Conservation (phyloP, 23 red algal genomes). For the Cyanidioschyzon merolae region DNA sequence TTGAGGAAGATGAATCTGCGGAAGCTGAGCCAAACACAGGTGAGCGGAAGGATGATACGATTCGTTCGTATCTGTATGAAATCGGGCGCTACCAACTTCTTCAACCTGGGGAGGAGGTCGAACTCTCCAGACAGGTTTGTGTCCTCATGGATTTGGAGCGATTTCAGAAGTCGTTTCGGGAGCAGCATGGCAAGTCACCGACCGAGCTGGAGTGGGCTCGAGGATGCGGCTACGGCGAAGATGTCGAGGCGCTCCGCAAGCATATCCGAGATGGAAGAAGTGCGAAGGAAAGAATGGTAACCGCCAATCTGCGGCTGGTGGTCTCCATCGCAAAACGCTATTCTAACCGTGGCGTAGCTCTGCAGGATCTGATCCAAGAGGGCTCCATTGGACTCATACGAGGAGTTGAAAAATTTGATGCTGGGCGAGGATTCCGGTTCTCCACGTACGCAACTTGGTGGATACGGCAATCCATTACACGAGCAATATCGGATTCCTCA, state of each 20-base stretch:
- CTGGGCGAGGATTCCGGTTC: conserved; percentile 83
- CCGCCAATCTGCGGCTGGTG: conserved; percentile 83
- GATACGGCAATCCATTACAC: conserved; percentile 91
- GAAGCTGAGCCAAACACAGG: neutral
- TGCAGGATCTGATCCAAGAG: conserved; percentile 98
- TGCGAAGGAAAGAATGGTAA: conserved; percentile 85
- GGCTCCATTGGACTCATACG: conserved; percentile 87
- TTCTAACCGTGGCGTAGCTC: conserved; percentile 72
- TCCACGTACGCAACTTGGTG: conserved; percentile 99
- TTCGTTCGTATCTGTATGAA: conserved; percentile 45
- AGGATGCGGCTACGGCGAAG: conserved; percentile 23
- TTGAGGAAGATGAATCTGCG: neutral
- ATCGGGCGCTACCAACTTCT: conserved; percentile 62
- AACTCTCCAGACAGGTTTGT: conserved; percentile 37
- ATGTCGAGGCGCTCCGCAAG: conserved; percentile 5
- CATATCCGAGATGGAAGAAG: conserved; percentile 36
- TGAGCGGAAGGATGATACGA: conserved; percentile 24
- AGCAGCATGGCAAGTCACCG: conserved; percentile 21
- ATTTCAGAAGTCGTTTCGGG: conserved; percentile 26
- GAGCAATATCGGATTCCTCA: conserved; percentile 71
- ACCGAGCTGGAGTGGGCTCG: conserved; percentile 52
- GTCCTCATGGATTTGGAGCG: conserved; percentile 39
- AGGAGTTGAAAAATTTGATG: conserved; percentile 93
- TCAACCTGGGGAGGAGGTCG: conserved; percentile 47
- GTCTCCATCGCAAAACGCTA: conserved; percentile 93